Evolutionary conservation across 73 alveolate species (phyloP).

Genomic region (Strombidium stylifer): DNA sequence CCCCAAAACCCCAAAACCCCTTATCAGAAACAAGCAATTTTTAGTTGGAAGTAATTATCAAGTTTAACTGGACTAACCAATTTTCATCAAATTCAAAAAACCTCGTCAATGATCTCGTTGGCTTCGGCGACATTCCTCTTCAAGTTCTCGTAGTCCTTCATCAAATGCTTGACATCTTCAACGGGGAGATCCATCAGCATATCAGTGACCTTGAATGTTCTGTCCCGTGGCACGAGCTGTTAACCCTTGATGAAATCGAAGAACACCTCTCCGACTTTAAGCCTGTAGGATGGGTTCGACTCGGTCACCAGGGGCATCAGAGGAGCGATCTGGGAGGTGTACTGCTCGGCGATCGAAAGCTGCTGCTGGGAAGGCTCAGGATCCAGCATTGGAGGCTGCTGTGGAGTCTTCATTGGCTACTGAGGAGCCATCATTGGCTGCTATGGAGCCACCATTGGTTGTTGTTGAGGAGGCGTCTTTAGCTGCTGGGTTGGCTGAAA

Average conservation of each 20-base stretch:
- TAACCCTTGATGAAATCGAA: slow-evolving; percentile 73
- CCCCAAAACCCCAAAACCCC: too few relatives aligned
- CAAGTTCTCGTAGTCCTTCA: slow-evolving; percentile 9
- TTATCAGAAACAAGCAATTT: too few relatives aligned
- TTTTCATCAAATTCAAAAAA: too few relatives aligned
- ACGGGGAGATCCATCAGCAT: slow-evolving; percentile 68
- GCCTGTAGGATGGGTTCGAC: slow-evolving; percentile 38
- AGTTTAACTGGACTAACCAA: too few relatives aligned
- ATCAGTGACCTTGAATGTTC: slow-evolving; percentile 88
- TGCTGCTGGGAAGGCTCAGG: not conserved
- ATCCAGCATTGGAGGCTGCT: slow-evolving; percentile 9
- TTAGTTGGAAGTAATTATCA: too few relatives aligned
- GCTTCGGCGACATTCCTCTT: slow-evolving; percentile 21
- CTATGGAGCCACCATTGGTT: not conserved
- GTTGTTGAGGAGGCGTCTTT: not conserved
- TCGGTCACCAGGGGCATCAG: slow-evolving; percentile 4
- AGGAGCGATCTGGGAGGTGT: not conserved
- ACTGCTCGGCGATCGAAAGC: not conserved
- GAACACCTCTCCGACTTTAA: slow-evolving; percentile 80
- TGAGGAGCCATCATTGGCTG: slow-evolving; percentile 18
- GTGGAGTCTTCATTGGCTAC: not conserved
- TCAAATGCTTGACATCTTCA: slow-evolving; percentile 16
- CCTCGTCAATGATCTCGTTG: too few relatives aligned
- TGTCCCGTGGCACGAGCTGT: slow-evolving; percentile 54
- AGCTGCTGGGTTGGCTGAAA: not conserved